These are phyloP conservation scores for Dioscorea zingiberensis DNA, from an alignment of 106 monocot genomes.

Conservation along the genomic window DNA sequence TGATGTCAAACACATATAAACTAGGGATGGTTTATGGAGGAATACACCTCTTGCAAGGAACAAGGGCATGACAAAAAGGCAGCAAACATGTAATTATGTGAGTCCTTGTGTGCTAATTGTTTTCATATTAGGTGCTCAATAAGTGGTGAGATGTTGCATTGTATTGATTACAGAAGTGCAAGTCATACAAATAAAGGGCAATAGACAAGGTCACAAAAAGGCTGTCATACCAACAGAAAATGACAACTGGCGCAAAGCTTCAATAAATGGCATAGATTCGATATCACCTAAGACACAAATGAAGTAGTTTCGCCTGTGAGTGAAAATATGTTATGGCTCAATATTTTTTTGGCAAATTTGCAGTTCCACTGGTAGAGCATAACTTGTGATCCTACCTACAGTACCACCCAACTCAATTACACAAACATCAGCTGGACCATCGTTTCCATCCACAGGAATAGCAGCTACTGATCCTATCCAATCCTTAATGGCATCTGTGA, in stretches of 20 bases:
- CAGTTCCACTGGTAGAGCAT: neutral
- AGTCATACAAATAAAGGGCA: too few species aligned
- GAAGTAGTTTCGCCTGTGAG: neutral
- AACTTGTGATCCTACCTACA: conserved; percentile 40
- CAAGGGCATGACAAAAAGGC: too few species aligned
- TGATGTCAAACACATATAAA: too few species aligned
- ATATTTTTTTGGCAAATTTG: neutral
- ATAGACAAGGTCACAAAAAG: neutral
- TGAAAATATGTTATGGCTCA: neutral
- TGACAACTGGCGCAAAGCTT: conserved; percentile 74
- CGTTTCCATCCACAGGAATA: conserved; percentile 64
- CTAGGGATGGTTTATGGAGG: too few species aligned
- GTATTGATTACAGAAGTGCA: too few species aligned
- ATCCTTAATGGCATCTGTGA: conserved; percentile 72
- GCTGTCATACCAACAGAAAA: conserved; percentile 63
- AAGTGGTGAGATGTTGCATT: too few species aligned
- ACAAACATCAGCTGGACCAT: conserved; percentile 61
- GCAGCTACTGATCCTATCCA: conserved; percentile 67
- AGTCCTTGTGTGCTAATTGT: too few species aligned
- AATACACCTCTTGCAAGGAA: too few species aligned
- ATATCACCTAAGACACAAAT: conserved; percentile 51
- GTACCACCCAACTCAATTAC: conserved; percentile 86
- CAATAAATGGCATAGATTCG: conserved; percentile 87
- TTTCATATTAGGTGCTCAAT: too few species aligned
- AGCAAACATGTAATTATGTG: too few species aligned